These are phyloP conservation scores for Malania oleifera DNA, from an alignment of 164 flowering plant species.

Conservation along the genomic window DNA sequence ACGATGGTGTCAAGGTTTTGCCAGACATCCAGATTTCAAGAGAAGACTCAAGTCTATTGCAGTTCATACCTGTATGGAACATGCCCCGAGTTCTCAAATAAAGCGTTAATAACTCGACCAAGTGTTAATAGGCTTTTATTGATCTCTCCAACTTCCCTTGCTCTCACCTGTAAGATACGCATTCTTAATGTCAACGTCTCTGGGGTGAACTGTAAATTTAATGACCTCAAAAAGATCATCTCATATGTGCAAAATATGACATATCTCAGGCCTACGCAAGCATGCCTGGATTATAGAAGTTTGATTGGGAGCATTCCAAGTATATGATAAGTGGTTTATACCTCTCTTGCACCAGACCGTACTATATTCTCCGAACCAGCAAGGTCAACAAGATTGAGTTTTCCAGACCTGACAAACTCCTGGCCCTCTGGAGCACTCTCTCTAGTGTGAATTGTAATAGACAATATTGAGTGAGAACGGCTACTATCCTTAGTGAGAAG, in stretches of 20 bases:
- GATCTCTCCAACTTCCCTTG: slow-evolving; percentile 7
- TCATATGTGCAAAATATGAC: no score
- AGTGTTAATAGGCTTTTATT: slow-evolving; percentile 1
- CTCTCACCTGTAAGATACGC: neutral
- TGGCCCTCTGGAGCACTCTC: neutral
- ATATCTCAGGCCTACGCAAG: no score
- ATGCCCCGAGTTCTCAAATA: slow-evolving; percentile 1
- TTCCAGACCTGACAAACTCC: neutral
- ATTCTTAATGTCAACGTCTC: no score
- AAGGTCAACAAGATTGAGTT: slow-evolving; percentile 7
- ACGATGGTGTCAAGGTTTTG: no score
- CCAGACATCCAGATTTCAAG: no score
- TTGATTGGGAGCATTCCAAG: no score
- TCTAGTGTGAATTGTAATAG: neutral
- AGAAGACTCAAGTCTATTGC: neutral
- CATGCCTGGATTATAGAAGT: no score
- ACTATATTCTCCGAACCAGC: slow-evolving; percentile 1
- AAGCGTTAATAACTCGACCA: slow-evolving; percentile 3
- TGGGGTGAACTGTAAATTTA: no score
- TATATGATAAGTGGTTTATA: neutral
- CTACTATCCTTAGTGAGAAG: neutral
- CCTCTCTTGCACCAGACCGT: slow-evolving; percentile 6
- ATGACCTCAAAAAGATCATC: no score
- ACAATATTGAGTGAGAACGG: slow-evolving; percentile 4
- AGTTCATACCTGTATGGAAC: slow-evolving; percentile 5